Evolutionary conservation across 768 basidiomycete species (phyloP), one percentile per base, ranked within the genome.

Genomic region (Russula abietina): DNA sequence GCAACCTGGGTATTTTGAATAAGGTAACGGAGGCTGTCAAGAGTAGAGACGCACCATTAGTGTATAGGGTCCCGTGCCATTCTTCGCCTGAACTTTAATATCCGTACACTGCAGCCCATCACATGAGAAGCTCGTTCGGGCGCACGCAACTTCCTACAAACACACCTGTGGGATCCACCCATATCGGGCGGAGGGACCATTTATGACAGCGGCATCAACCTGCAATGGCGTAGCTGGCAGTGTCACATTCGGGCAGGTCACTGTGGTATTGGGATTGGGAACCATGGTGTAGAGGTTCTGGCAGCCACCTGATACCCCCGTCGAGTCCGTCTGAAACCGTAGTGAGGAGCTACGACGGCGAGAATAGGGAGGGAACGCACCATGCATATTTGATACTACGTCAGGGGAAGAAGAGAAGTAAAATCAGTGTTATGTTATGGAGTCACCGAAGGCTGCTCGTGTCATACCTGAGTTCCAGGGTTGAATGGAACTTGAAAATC

Each of bases 351-450:
- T 26, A 33, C n/a, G 26, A 24, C 39, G 33, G 32, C 30, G 53
- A 38, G 5, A 38, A 38, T 4, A 4, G 38, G 38, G 17, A 48
- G 17, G 32, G 41, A 1, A 54, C 75, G 56, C 46, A 84, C 83
- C 84, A 87, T 86, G 75, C 85, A 87, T 67, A 84, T 82, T 75
- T 86, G 83, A 70, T 84, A 87, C 80, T 83, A 48, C 12, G 55
- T 36, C 10, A 26, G 30, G 28, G 16, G n/a, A 11, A 54, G n/a
- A 10, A 54, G 22, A 57, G 24, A 33, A 57, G 30, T n/a, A 30
- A 30, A n/a, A 38, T 32, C n/a, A 26, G 11, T 14, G 51, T 62
- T 26, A 50, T 9, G 32, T 17, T 30, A 17, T 14, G 39, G 46
- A 36, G 52, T 16, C 55, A 50, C 30, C 26, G 3, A 28, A 50